Conservation (phyloP, 805 yeast species). For the Candida ortonii region DNA sequence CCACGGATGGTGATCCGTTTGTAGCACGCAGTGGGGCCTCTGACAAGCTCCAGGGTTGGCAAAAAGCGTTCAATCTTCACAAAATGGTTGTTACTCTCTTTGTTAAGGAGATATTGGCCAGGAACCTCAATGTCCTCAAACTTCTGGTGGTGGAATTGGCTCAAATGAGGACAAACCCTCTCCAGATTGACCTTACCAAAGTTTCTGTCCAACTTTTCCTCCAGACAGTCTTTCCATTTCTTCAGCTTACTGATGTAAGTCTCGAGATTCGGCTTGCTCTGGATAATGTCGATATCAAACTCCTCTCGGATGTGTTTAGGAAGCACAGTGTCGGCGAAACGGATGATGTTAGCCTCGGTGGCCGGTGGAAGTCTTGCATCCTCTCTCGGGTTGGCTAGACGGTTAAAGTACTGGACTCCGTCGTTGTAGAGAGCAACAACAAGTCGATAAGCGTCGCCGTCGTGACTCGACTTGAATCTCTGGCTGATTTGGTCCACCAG, state of each 20-base stretch:
- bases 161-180: constrained; percentile 87
- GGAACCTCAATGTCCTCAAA: constrained; percentile 98
- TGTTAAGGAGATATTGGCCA: constrained; percentile 88
- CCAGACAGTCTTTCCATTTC: constrained; percentile 90
- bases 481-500: constrained; percentile 93
- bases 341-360: constrained; percentile 81
- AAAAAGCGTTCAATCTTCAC: constrained; percentile 89
- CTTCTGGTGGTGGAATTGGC: constrained; percentile 97
- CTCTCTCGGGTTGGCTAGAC: constrained; percentile 81
- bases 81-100: constrained; percentile 87
- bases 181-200: constrained; percentile 79
- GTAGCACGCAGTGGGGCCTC: constrained; percentile 89
- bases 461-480: constrained; percentile 88
- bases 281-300: constrained; percentile 87
- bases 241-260: constrained; percentile 79
- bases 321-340: constrained; percentile 89
- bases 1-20: constrained; percentile 88
- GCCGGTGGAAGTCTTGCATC: constrained; percentile 87
- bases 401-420: constrained; percentile 85
- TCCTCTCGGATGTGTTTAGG: constrained; percentile 87
- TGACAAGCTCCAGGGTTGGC: constrained; percentile 81
- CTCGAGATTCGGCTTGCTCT: constrained; percentile 83
- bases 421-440: constrained; percentile 91
- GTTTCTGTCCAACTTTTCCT: constrained; percentile 85
- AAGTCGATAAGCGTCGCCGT: constrained; percentile 92